Evolutionary conservation across 2,329 filamentous ascomycete genomes (phyloP).

Genomic region (Apiospora aurea): DNA sequence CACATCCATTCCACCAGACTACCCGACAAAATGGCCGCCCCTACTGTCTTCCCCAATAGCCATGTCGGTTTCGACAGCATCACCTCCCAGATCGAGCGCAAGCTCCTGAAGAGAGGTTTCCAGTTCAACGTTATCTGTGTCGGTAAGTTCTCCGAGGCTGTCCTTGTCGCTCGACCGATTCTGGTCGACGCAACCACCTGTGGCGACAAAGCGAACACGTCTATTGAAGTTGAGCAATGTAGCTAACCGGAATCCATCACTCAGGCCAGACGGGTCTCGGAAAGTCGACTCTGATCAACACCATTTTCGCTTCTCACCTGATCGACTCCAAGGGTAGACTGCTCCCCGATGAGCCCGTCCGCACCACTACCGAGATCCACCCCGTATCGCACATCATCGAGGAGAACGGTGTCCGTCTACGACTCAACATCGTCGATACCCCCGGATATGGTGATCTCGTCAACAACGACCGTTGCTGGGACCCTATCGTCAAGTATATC

Average conservation of each 20-base stretch:
- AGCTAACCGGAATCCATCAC: constrained; percentile 43
- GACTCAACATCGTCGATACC: constrained; percentile 98
- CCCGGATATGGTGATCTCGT: constrained; percentile 98
- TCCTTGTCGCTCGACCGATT: constrained; percentile 21
- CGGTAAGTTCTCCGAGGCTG: constrained; percentile 68
- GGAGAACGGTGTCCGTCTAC: constrained; percentile 97
- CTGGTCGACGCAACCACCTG: constrained; percentile 23
- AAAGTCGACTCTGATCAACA: constrained; percentile 99
- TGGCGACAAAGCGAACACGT: constrained; percentile 26
- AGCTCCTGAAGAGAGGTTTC: constrained; percentile 99
- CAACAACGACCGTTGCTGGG: constrained; percentile 99
- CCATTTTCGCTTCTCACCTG: constrained; percentile 98
- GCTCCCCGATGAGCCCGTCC: constrained; percentile 88
- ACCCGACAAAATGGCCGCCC: constrained; percentile 66
- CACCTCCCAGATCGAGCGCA: constrained; percentile 98
- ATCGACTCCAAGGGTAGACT: constrained; percentile 99
- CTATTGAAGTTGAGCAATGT: constrained; percentile 26
- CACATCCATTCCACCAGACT: constrained; percentile 2
- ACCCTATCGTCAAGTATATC: constrained; percentile 99
- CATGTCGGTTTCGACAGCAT: constrained; percentile 99
- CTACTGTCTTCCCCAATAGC: constrained; percentile 87
- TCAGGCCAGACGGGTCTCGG: constrained; percentile 96
- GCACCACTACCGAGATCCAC: constrained; percentile 97
- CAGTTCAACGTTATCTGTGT: constrained; percentile 99
- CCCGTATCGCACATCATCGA: constrained; percentile 98